These are phyloP conservation scores for Apiospora arundinis DNA, from an alignment of 2,329 filamentous ascomycete species.

Conservation along the genomic window DNA sequence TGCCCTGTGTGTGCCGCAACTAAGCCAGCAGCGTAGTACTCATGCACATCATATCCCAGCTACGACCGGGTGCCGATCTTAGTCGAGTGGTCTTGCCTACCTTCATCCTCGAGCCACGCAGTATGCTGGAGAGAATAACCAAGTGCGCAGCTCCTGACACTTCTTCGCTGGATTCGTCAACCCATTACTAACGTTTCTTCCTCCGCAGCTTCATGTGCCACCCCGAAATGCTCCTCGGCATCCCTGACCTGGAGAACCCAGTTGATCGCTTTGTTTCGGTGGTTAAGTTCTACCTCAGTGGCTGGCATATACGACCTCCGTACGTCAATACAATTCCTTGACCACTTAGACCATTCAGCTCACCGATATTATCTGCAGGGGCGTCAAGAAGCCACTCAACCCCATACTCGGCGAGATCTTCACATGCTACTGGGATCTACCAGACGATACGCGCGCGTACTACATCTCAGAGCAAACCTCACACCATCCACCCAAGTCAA, in stretches of 20 bases:
- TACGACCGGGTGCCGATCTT: conserved; percentile 92
- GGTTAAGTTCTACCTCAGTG: conserved; percentile 96
- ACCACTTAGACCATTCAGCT: not conserved
- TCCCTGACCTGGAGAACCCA: conserved; percentile 87
- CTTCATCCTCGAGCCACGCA: conserved; percentile 96
- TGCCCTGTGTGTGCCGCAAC: conserved; percentile 24
- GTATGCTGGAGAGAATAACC: conserved; percentile 98
- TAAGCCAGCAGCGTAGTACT: conserved; percentile 67
- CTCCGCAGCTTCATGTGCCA: conserved; percentile 93
- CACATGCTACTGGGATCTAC: conserved; percentile 94
- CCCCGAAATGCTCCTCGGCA: conserved; percentile 90
- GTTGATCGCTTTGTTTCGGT: conserved; percentile 90
- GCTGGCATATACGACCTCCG: conserved; percentile 98
- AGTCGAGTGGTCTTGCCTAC: conserved; percentile 94
- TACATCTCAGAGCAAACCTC: conserved; percentile 98
- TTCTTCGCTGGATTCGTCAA: not conserved
- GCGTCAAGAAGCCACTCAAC: conserved; percentile 97
- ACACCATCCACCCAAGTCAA: conserved; percentile 97
- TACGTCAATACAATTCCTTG: conserved; percentile 53
- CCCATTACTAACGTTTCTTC: conserved; percentile 20
- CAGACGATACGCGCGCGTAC: conserved; percentile 84
- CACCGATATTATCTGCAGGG: conserved; percentile 57
- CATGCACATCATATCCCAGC: conserved; percentile 94
- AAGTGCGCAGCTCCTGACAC: conserved; percentile 69
- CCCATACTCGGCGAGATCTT: conserved; percentile 95